Evolutionary conservation across 176 grass and related monocot species (phyloP).

Genomic region (Carex littledalei): DNA sequence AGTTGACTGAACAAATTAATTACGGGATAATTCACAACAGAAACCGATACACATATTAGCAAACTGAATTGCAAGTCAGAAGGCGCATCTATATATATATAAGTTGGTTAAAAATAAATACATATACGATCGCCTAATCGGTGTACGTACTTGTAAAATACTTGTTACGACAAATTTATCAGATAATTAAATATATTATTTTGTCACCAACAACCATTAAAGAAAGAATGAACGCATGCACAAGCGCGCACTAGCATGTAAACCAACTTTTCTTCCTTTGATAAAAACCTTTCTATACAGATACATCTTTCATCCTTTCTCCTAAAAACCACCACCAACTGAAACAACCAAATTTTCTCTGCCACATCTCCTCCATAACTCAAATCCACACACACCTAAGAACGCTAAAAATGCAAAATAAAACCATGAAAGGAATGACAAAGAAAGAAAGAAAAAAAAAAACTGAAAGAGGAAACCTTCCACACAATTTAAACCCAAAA

Average conservation of each 20-base stretch:
- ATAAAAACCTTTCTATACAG: constrained; percentile 24
- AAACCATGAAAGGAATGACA: constrained; percentile 11
- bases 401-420: constrained; percentile 4
- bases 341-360: not conserved
- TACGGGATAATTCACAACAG: not conserved
- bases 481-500: constrained; percentile 25
- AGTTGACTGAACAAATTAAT: not conserved
- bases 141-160: not conserved
- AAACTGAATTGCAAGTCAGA: not conserved
- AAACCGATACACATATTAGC: not conserved
- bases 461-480: not conserved
- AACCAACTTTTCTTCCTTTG: constrained; percentile 18
- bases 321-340: constrained; percentile 7
- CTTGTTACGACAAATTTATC: not conserved
- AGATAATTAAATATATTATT: not conserved
- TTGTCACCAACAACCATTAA: not conserved
- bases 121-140: not conserved
- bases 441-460: not conserved
- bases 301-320: constrained; percentile 18
- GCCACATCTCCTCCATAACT: not conserved
- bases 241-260: not conserved
- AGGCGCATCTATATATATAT: not conserved
- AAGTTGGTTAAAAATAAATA: not conserved
- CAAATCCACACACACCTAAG: constrained; percentile 1
- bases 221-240: not conserved